Evolutionary conservation across 2,329 filamentous ascomycete species (phyloP).

Genomic region (Chaetomium sp.): DNA sequence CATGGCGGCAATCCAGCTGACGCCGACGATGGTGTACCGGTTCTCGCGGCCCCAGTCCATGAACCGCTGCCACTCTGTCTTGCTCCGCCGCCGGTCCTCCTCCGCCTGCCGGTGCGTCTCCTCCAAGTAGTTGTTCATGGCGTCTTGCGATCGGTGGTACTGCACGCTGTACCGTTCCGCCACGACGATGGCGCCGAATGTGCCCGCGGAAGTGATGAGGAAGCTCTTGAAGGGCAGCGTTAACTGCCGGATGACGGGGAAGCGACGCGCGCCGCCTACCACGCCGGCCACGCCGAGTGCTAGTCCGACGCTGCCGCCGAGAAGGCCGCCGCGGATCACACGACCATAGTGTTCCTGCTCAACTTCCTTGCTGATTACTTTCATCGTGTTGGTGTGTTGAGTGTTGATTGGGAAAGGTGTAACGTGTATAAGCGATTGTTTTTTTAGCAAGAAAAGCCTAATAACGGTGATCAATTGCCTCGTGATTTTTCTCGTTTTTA

Average conservation of each 20-base stretch:
- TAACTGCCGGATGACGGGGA: conserved; percentile 69
- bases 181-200: conserved; percentile 80
- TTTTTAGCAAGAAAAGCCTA: too few relatives aligned
- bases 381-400: conserved; percentile 55
- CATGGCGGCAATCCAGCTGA: conserved; percentile 77
- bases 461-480: too few relatives aligned
- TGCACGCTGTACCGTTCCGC: conserved; percentile 63
- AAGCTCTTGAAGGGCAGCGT: conserved; percentile 89
- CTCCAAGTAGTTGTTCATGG: conserved; percentile 60
- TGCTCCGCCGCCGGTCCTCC: conserved; percentile 37
- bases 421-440: not conserved
- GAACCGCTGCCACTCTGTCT: conserved; percentile 56
- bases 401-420: not conserved
- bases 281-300: conserved; percentile 62
- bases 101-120: conserved; percentile 50
- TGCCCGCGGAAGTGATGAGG: conserved; percentile 73
- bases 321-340: conserved; percentile 71
- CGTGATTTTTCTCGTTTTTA: too few relatives aligned
- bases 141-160: conserved; percentile 66
- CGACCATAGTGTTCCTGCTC: conserved; percentile 76
- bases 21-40: conserved; percentile 80
- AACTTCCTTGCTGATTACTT: conserved; percentile 91
- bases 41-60: conserved; percentile 71
- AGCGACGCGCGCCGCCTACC: conserved; percentile 61
- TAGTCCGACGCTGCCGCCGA: conserved; percentile 66